These are phyloP conservation scores for Aureobasidium namibiae DNA, from an alignment of 2,329 filamentous ascomycete genomes.

Conservation along the genomic window DNA sequence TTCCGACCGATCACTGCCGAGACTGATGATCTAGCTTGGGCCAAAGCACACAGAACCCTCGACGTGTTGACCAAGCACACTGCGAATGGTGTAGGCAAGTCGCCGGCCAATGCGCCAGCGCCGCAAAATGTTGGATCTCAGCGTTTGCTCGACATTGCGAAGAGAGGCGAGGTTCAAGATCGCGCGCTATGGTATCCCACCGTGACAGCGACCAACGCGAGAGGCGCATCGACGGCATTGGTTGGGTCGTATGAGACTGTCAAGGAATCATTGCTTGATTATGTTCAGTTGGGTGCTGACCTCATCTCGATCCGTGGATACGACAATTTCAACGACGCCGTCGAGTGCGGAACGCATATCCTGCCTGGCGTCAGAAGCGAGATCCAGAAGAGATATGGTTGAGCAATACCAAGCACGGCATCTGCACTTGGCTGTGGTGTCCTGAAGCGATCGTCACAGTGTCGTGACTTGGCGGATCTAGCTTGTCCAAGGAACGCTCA, in stretches of 20 bases:
- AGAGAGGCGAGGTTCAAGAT: slow-evolving; percentile 50
- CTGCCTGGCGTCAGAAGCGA: slow-evolving; percentile 42
- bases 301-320: slow-evolving; percentile 55
- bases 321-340: slow-evolving; percentile 52
- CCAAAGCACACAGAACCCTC: slow-evolving; percentile 50
- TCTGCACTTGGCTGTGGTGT: too few relatives aligned
- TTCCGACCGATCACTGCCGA: slow-evolving; percentile 55
- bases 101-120: slow-evolving; percentile 21
- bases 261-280: slow-evolving; percentile 48
- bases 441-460: too few relatives aligned
- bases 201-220: slow-evolving; percentile 52
- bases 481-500: too few relatives aligned
- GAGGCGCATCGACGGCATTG: slow-evolving; percentile 51
- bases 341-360: slow-evolving; percentile 52
- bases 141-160: slow-evolving; percentile 50
- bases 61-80: slow-evolving; percentile 42
- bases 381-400: slow-evolving; percentile 6
- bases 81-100: slow-evolving; percentile 18
- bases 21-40: slow-evolving; percentile 55
- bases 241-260: slow-evolving; percentile 49
- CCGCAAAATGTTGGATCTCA: slow-evolving; percentile 55
- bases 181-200: slow-evolving; percentile 57
- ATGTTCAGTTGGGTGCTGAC: slow-evolving; percentile 48
- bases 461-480: too few relatives aligned
- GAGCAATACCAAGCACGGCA: too few relatives aligned